phyloP scores from a whole-genome alignment of 208 protist species.

The Wallacemonas rigidus region DNA sequence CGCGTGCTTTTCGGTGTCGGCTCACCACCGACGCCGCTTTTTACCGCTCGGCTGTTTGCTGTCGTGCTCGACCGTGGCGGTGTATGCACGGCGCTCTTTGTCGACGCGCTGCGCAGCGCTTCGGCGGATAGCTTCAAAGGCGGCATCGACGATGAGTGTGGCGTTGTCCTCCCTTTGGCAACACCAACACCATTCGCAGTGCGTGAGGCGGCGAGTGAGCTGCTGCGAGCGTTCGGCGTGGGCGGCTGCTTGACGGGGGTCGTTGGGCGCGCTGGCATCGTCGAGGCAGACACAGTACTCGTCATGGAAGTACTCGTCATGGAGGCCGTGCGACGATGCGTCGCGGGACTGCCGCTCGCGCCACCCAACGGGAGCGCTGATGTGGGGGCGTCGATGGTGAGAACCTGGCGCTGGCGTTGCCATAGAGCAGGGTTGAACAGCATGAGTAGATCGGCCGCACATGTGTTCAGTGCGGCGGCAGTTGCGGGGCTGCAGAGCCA shows the following conservation, averaged over 20 bases:
- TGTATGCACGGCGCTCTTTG: not conserved
- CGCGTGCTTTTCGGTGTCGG: not conserved
- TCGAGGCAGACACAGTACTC: not conserved
- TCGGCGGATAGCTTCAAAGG: constrained; percentile 7
- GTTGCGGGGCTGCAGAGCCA: constrained; percentile 47
- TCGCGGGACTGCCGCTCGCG: not conserved
- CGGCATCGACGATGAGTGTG: not conserved
- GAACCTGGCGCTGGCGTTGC: constrained; percentile 24
- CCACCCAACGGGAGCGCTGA: not conserved
- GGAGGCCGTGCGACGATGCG: constrained; percentile 4
- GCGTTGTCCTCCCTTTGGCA: too few species aligned
- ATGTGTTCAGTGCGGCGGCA: constrained; percentile 31
- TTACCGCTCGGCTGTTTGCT: not conserved
- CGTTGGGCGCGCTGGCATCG: not conserved
- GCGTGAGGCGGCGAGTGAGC: too few species aligned
- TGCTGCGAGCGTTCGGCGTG: not conserved
- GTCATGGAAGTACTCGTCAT: constrained; percentile 4
- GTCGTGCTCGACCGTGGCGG: not conserved
- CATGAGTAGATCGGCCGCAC: constrained; percentile 39
- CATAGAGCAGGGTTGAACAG: constrained; percentile 32
- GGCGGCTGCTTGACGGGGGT: not conserved
- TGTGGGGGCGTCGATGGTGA: constrained; percentile 16
- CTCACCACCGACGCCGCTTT: not conserved
- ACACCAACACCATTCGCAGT: too few species aligned
- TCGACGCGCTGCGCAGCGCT: not conserved